These are phyloP conservation scores for Phytophthora quininea DNA, from an alignment of 352 stramenopile species.

Conservation along the genomic window DNA sequence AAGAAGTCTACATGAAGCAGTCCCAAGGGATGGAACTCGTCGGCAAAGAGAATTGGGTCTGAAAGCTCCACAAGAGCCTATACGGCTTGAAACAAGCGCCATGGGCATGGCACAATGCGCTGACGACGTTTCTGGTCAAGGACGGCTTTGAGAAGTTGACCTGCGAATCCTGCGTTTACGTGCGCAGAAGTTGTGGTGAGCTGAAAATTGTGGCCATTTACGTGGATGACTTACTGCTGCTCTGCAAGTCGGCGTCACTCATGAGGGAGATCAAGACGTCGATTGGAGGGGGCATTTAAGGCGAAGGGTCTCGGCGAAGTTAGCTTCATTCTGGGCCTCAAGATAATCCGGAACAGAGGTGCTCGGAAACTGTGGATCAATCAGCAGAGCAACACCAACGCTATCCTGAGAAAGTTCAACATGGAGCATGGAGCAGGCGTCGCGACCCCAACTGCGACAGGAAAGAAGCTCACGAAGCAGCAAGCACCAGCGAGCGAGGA, in stretches of 20 bases:
- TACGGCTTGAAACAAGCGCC: slow-evolving; percentile 13
- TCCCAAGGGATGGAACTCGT: slow-evolving; percentile 3
- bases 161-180: too few relatives aligned
- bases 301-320: slow-evolving; percentile 14
- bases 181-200: neutral
- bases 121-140: neutral
- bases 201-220: neutral
- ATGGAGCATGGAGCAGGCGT: slow-evolving; percentile 8
- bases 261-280: neutral
- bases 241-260: neutral
- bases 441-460: neutral
- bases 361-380: slow-evolving; percentile 16
- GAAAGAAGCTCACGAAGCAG: slow-evolving; percentile 8
- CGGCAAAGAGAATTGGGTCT: slow-evolving; percentile 6
- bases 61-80: slow-evolving; percentile 6
- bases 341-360: slow-evolving; percentile 2
- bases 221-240: neutral
- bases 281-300: slow-evolving; percentile 15
- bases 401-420: slow-evolving; percentile 18
- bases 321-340: slow-evolving; percentile 9
- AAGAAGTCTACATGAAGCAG: slow-evolving; percentile 27
- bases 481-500: slow-evolving; percentile 1
- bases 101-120: slow-evolving; percentile 2
- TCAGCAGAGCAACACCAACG: slow-evolving; percentile 2
- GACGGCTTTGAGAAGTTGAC: too few relatives aligned